A percentile compares a stretch with the other conserved stretches of the same genome.
Conservation (phyloP, 2,329 filamentous ascomycete genomes). For the Pseudogymnoascus sp. region DNA sequence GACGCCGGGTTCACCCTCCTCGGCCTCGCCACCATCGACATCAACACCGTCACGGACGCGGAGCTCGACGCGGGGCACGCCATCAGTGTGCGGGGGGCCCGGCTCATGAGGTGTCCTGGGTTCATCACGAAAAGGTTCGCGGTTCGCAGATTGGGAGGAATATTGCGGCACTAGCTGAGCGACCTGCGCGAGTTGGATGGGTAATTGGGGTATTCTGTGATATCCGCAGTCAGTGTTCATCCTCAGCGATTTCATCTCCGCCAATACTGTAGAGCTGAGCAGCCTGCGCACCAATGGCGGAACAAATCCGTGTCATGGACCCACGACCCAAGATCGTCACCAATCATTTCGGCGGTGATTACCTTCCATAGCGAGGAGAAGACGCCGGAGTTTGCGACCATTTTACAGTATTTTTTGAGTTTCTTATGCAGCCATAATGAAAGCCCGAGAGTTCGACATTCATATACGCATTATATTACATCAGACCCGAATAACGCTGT, state of each 20-base stretch:
- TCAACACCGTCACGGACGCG: constrained; percentile 36
- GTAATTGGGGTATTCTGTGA: constrained; percentile 20
- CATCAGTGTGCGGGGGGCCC: constrained; percentile 21
- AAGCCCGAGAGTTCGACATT: background rate
- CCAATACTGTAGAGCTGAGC: background rate
- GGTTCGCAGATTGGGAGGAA: constrained; percentile 17
- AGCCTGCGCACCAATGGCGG: constrained; percentile 21
- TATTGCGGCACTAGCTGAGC: constrained; percentile 15
- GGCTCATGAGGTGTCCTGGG: constrained; percentile 24
- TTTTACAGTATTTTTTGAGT: too few relatives aligned
- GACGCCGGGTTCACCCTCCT: constrained; percentile 63
- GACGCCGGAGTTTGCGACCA: constrained; percentile 18
- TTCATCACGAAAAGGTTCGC: constrained; percentile 17
- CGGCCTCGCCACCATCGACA: constrained; percentile 79
- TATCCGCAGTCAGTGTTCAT: constrained; percentile 3
- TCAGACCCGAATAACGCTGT: background rate
- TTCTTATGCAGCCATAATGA: background rate
- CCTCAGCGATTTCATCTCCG: background rate
- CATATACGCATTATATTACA: background rate
- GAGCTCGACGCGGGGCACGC: constrained; percentile 22
- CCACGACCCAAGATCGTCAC: constrained; percentile 22
- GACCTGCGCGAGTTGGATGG: constrained; percentile 20
- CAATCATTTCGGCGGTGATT: constrained; percentile 22
- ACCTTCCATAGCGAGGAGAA: constrained; percentile 21
- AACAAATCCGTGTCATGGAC: constrained; percentile 20